Evolutionary conservation across 176 grass and related monocot species (phyloP), one percentile per base, ranked within the genome.

Genomic region (Typha latifolia): DNA sequence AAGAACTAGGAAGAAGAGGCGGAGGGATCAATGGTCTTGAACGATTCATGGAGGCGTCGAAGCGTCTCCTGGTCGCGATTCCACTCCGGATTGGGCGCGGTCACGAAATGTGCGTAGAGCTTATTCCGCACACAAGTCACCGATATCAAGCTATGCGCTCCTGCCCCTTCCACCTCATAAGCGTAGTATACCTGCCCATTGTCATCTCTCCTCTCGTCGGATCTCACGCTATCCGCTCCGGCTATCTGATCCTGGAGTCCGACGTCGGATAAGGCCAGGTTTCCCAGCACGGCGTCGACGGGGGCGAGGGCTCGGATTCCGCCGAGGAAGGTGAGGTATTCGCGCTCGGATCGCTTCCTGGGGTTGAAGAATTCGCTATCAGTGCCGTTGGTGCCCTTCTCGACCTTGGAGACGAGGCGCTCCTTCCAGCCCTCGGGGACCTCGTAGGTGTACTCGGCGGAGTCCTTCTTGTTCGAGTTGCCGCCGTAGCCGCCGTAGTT

Each of bases 301-400:
- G 93, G 93, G n/a, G 93, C 93, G 51, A 97, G 85, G 53, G 84
- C 67, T 48, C 83, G 78, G 78, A 97, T 84, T 12, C 85, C 85
- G 0, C 80, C 2, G 34, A 97, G 94, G 81, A 79, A 97, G 21
- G 94, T 93, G 53, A 97, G 80, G 86, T 97, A 93, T 79, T 93
- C 89, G 43, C 74, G 74, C 78, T 93, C 89, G 0, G 88, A n/a
- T 22, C 94, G 88, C 79, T 93, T 92, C 57, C 75, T 82, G 24
- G 94, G 83, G 67, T 97, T 93, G 94, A 85, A 97, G 89, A 97
- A 97, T 74, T 97, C 88, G 62, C 83, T 90, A 78, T 97, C 85
- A 2, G 94, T 97, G 66, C 94, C 94, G 66, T 97, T 97, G 57
- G 94, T 97, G 81, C 94, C 94, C 82, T 97, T 97, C 82, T 97